phyloP scores from a whole-genome alignment of 2,329 filamentous ascomycete species.

The Pyrenochaeta sp. region DNA sequence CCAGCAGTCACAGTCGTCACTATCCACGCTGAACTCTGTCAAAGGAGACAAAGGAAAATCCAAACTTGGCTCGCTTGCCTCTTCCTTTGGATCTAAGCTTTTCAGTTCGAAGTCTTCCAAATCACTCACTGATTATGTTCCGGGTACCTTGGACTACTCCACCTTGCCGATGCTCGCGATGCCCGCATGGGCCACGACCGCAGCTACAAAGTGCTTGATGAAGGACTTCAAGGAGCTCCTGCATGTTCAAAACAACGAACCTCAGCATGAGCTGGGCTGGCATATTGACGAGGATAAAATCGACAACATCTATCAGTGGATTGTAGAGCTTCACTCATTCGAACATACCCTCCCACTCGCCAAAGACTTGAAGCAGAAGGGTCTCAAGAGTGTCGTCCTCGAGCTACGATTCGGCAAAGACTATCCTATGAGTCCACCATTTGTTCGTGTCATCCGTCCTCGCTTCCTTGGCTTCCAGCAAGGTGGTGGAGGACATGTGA shows the following conservation, averaged over 20 bases:
- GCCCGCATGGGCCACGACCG: constrained; percentile 69
- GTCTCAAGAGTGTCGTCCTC: constrained; percentile 73
- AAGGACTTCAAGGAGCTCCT: constrained; percentile 70
- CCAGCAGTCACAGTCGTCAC: too few relatives aligned
- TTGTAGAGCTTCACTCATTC: constrained; percentile 87
- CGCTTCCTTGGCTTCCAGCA: constrained; percentile 74
- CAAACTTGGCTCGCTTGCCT: constrained; percentile 29
- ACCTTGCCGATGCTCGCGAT: constrained; percentile 70
- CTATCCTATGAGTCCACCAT: constrained; percentile 81
- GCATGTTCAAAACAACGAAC: constrained; percentile 67
- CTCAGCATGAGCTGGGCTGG: constrained; percentile 78
- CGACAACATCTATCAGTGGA: constrained; percentile 87
- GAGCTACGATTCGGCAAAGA: constrained; percentile 81
- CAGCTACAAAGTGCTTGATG: constrained; percentile 69
- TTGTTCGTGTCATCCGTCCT: constrained; percentile 82
- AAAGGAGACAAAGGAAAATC: constrained; percentile 37
- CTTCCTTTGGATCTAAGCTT: constrained; percentile 25
- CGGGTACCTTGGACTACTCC: constrained; percentile 69
- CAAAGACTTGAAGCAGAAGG: constrained; percentile 71
- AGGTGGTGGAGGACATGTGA: constrained; percentile 88
- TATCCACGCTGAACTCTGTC: constrained; percentile 35
- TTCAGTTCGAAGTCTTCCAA: constrained; percentile 31
- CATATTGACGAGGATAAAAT: constrained; percentile 74
- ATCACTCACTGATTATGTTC: constrained; percentile 67
- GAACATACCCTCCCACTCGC: constrained; percentile 72